These are phyloP conservation scores for Phytopythium oedochilum DNA, from an alignment of 352 stramenopile species.

Conservation along the genomic window DNA sequence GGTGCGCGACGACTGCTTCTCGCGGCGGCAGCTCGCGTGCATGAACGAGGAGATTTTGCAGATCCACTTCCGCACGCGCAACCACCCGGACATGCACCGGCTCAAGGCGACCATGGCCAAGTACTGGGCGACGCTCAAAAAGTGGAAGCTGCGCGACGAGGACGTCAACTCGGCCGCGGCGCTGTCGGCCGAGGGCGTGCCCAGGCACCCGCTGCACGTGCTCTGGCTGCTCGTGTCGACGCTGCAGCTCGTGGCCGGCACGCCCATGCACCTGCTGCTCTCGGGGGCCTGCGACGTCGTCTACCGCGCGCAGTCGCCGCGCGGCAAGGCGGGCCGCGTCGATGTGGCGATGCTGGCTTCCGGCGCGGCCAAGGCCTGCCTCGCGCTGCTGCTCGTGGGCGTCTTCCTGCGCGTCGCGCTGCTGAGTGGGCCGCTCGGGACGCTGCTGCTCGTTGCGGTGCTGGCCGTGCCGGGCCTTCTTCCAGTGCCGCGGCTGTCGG, in stretches of 20 bases:
- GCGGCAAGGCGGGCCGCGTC: constrained; percentile 17
- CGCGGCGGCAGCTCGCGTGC: constrained; percentile 58
- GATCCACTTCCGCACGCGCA: constrained; percentile 69
- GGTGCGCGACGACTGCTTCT: constrained; percentile 66
- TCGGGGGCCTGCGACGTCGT: constrained; percentile 49
- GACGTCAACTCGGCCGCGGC: constrained; percentile 61
- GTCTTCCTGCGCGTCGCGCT: constrained; percentile 29
- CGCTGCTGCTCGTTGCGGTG: constrained; percentile 16
- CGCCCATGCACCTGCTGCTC: constrained; percentile 38
- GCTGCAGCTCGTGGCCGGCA: constrained; percentile 30
- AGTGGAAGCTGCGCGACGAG: constrained; percentile 61
- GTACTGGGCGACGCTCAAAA: constrained; percentile 54
- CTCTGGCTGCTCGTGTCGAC: constrained; percentile 37
- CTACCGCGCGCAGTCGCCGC: constrained; percentile 29
- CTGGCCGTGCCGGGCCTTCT: constrained; percentile 30
- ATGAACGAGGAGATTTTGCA: constrained; percentile 82
- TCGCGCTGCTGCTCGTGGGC: constrained; percentile 30
- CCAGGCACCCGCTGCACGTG: constrained; percentile 40
- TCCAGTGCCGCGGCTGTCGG: constrained; percentile 22
- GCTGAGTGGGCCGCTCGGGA: constrained; percentile 28
- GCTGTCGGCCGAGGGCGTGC: constrained; percentile 28
- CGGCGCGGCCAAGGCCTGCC: constrained; percentile 26
- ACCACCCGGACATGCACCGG: constrained; percentile 63
- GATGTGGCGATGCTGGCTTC: constrained; percentile 17
- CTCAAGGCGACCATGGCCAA: constrained; percentile 62